Percentiles rank a stretch among this genome's conserved stretches.
These are phyloP conservation scores for Umbilicus rupestris DNA, from an alignment of 164 flowering plant species.

Conservation along the genomic window DNA sequence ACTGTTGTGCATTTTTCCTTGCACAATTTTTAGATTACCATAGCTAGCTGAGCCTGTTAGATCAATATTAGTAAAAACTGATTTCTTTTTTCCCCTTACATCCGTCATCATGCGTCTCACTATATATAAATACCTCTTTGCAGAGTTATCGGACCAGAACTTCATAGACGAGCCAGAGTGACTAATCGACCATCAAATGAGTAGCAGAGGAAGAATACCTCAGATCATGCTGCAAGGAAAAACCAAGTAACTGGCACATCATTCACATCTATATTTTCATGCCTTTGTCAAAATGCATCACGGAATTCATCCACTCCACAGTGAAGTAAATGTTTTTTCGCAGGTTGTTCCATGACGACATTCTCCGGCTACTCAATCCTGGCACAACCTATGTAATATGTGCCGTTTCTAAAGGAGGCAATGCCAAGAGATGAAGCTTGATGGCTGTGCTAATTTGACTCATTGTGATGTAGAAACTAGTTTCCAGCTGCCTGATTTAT, in stretches of 20 bases:
- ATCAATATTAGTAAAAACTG: not conserved
- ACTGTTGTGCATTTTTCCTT: too few relatives aligned
- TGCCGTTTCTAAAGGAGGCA: not conserved
- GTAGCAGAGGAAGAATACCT: not conserved
- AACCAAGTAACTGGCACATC: not conserved
- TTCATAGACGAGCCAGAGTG: not conserved
- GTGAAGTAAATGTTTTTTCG: not conserved
- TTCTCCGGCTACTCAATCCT: not conserved
- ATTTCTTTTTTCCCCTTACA: not conserved
- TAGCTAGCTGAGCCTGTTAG: not conserved
- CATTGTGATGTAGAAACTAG: too few relatives aligned
- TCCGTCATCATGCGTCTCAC: not conserved
- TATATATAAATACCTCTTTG: not conserved
- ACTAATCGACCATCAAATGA: not conserved
- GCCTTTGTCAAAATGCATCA: not conserved
- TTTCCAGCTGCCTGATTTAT: too few relatives aligned
- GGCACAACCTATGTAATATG: not conserved
- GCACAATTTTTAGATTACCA: too few relatives aligned
- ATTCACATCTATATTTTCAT: not conserved
- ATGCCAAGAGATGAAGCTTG: too few relatives aligned
- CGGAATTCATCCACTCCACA: not conserved
- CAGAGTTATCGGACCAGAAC: slow-evolving; percentile 5
- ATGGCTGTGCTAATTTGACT: too few relatives aligned
- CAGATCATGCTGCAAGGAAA: not conserved
- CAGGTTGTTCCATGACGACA: not conserved